Evolutionary conservation across 2,329 filamentous ascomycete genomes (phyloP).

Genomic region (Calonectria pseudoreteaudii): DNA sequence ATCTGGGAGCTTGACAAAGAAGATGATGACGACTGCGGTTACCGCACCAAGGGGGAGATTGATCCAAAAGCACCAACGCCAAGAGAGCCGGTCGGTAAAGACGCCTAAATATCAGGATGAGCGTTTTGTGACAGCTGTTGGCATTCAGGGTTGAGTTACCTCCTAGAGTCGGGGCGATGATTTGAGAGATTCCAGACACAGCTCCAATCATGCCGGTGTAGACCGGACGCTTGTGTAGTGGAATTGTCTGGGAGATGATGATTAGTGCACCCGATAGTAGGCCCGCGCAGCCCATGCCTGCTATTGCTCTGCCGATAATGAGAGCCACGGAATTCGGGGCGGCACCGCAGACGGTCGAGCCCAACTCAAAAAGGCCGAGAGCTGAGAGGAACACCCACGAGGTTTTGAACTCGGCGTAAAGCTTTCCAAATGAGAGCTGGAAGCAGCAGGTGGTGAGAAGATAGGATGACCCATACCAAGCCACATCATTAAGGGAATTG

Average conservation of each 20-base stretch:
- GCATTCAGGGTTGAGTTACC: neutral
- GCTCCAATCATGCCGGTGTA: neutral
- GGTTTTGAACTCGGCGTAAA: neutral
- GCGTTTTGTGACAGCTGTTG: neutral
- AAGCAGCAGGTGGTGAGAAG: slow-evolving; percentile 3
- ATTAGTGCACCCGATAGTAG: neutral
- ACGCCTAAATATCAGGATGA: neutral
- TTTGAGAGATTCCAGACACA: neutral
- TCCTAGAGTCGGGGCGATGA: neutral
- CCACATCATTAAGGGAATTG: neutral
- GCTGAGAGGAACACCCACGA: neutral
- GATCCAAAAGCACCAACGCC: slow-evolving; percentile 20
- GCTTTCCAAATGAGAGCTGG: slow-evolving; percentile 4
- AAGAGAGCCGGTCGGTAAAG: slow-evolving; percentile 8
- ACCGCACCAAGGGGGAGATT: slow-evolving; percentile 6
- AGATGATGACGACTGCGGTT: neutral
- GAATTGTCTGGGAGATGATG: neutral
- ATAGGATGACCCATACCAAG: slow-evolving; percentile 12
- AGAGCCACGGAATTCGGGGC: neutral
- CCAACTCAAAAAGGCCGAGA: neutral
- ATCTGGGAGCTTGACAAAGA: neutral
- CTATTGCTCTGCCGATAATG: slow-evolving; percentile 5
- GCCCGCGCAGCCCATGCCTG: slow-evolving; percentile 4
- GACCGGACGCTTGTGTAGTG: neutral
- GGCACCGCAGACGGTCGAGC: neutral